These are phyloP conservation scores for Geotrichum candidum DNA, from an alignment of 1,139 yeast genomes.

Conservation along the genomic window DNA sequence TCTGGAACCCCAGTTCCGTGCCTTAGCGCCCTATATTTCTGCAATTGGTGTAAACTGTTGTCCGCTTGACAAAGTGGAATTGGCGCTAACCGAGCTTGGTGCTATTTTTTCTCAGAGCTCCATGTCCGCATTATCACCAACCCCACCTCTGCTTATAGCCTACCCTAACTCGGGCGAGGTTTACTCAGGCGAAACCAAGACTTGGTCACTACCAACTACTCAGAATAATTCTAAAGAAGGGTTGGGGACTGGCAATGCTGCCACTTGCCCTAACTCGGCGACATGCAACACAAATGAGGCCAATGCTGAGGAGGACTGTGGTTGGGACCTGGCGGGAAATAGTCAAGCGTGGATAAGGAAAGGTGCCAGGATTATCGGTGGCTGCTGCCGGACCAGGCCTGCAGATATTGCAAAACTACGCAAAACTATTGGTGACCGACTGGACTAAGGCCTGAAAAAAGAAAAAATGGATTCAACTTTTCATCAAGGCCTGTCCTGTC, in stretches of 20 bases:
- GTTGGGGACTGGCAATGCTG: neutral
- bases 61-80: constrained; percentile 30
- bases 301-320: neutral
- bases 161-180: constrained; percentile 56
- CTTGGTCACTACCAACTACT: constrained; percentile 1
- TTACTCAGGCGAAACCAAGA: constrained; percentile 10
- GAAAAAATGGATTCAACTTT: too few relatives aligned
- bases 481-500: too few relatives aligned
- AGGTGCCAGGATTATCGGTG: constrained; percentile 25
- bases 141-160: constrained; percentile 35
- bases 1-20: constrained; percentile 6
- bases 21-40: constrained; percentile 24
- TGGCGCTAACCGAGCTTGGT: constrained; percentile 27
- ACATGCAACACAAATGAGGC: too few relatives aligned
- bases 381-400: constrained; percentile 27
- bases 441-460: neutral
- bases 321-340: neutral
- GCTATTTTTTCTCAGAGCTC: neutral
- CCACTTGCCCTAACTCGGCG: too few relatives aligned
- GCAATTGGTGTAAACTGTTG: constrained; percentile 46
- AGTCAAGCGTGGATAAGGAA: constrained; percentile 18
- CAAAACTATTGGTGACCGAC: neutral
- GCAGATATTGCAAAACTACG: constrained; percentile 18
- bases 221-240: neutral
- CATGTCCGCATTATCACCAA: neutral